Conservation (phyloP, 768 basidiomycete species). For the Auricularia cornea region DNA sequence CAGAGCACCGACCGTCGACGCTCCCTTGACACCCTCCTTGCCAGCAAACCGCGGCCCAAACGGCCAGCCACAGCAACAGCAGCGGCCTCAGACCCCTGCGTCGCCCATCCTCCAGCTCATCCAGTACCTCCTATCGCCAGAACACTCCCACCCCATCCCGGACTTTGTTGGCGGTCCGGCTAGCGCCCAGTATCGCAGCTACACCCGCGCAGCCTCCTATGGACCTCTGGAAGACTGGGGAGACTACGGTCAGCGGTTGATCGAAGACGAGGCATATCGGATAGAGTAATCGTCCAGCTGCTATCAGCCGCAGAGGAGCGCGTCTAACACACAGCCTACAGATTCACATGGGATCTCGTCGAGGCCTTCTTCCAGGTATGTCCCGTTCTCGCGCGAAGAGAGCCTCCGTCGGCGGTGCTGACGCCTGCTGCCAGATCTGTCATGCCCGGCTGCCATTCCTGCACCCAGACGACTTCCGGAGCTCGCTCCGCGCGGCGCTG, state of each 20-base stretch:
- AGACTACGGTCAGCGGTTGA: constrained; percentile 51
- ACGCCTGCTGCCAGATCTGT: constrained; percentile 37
- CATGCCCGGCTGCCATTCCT: constrained; percentile 83
- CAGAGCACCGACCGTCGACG: constrained; percentile 30
- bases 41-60: neutral
- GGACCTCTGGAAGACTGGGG: constrained; percentile 49
- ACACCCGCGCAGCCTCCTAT: constrained; percentile 1
- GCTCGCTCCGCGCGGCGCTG: constrained; percentile 5
- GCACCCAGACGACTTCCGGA: constrained; percentile 72
- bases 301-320: constrained; percentile 8
- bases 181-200: neutral
- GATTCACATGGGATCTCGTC: constrained; percentile 86
- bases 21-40: constrained; percentile 3
- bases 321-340: constrained; percentile 23
- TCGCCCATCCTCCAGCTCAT: constrained; percentile 62
- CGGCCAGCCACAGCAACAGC: neutral
- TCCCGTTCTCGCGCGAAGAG: neutral
- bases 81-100: neutral
- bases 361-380: constrained; percentile 80
- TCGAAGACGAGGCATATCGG: constrained; percentile 66
- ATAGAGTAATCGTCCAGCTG: constrained; percentile 49
- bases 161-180: neutral
- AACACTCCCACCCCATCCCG: constrained; percentile 32
- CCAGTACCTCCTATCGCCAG: constrained; percentile 66
- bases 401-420: neutral